Percentiles rank a stretch among this genome's conserved stretches.
Evolutionary conservation across 257 asterid genomes (phyloP).

Genomic region (Lavandula angustifolia): DNA sequence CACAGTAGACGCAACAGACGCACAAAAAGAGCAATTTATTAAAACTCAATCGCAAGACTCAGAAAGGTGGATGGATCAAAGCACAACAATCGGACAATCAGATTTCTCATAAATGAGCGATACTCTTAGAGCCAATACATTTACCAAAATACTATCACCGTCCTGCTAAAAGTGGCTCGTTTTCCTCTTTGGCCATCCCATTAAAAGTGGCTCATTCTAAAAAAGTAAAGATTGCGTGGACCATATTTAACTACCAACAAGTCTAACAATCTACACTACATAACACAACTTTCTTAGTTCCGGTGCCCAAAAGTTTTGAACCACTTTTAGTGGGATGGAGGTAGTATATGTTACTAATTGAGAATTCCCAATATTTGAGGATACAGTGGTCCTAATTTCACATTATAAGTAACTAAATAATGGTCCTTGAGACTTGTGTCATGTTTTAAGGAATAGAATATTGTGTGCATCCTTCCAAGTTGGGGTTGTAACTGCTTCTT

Average conservation of each 20-base stretch:
- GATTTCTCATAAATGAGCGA: not conserved
- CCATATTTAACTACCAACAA: too few relatives aligned
- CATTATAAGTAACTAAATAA: not conserved
- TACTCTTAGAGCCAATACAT: not conserved
- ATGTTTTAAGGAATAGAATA: constrained; percentile 1
- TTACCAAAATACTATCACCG: not conserved
- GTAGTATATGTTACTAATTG: not conserved
- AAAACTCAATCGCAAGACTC: not conserved
- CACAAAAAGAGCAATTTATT: not conserved
- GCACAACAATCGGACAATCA: not conserved
- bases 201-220: too few relatives aligned
- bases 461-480: not conserved
- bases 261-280: too few relatives aligned
- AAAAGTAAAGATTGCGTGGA: too few relatives aligned
- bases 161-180: too few relatives aligned
- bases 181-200: too few relatives aligned
- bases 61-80: not conserved
- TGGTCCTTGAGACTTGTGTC: constrained; percentile 7
- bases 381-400: not conserved
- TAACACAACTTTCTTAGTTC: too few relatives aligned
- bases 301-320: too few relatives aligned
- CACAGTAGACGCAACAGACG: not conserved
- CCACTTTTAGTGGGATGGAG: too few relatives aligned
- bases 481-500: not conserved
- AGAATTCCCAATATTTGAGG: not conserved